phyloP scores from a whole-genome alignment of 1,139 yeast species.

The Sugiyamaella pinicola region DNA sequence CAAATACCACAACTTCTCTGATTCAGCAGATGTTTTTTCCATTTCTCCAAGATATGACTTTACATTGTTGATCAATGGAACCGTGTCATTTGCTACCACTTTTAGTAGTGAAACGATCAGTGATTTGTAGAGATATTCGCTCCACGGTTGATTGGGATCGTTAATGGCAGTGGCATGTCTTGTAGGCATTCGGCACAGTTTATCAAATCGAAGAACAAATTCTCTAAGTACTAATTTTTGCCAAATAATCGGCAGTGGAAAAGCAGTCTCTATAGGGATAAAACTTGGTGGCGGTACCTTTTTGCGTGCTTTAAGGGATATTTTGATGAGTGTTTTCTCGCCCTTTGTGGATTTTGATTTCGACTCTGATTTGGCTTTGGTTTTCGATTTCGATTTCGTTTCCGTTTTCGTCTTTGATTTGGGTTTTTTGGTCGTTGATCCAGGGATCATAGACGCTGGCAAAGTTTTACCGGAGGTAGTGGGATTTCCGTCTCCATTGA shows the following conservation, averaged over 20 bases:
- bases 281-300: slow-evolving; percentile 35
- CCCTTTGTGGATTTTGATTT: background rate
- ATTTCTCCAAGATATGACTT: slow-evolving; percentile 35
- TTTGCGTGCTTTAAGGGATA: slow-evolving; percentile 23
- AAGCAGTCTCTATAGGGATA: slow-evolving; percentile 27
- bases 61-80: slow-evolving; percentile 34
- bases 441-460: slow-evolving; percentile 14
- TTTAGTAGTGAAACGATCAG: slow-evolving; percentile 39
- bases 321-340: slow-evolving; percentile 15
- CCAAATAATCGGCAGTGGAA: slow-evolving; percentile 36
- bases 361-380: background rate
- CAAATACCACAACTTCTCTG: slow-evolving; percentile 38
- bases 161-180: slow-evolving; percentile 41
- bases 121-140: slow-evolving; percentile 43
- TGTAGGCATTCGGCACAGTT: slow-evolving; percentile 41
- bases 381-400: slow-evolving; percentile 11
- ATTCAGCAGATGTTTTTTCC: slow-evolving; percentile 40
- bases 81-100: slow-evolving; percentile 39
- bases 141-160: slow-evolving; percentile 44
- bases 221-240: slow-evolving; percentile 35
- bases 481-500: slow-evolving; percentile 11
- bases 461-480: slow-evolving; percentile 11
- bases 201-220: slow-evolving; percentile 40
- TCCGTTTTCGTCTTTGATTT: background rate
- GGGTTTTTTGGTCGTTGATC: too few relatives aligned